A percentile compares a stretch with the other conserved stretches of the same genome.
These are phyloP conservation scores for Epichloe baconii DNA, from an alignment of 2,329 filamentous ascomycete species.

Conservation along the genomic window DNA sequence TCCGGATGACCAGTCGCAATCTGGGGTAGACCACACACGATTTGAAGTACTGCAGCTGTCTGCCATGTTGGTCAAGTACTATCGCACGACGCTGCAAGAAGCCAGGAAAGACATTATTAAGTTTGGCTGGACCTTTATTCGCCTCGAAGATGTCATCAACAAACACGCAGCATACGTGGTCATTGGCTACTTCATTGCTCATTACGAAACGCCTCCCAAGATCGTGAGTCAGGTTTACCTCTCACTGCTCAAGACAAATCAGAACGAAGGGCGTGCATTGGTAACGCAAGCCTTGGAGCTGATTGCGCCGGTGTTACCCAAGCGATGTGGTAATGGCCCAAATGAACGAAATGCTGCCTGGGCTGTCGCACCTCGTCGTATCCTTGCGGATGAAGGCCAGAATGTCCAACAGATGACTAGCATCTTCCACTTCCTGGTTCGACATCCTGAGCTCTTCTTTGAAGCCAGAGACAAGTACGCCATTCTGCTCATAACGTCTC, in stretches of 20 bases:
- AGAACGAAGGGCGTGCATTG: constrained; percentile 82
- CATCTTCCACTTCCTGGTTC: constrained; percentile 93
- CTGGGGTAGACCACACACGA: constrained; percentile 85
- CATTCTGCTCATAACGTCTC: constrained; percentile 72
- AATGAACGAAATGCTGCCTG: constrained; percentile 69
- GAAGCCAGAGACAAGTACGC: constrained; percentile 88
- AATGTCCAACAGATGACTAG: constrained; percentile 93
- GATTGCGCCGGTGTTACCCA: constrained; percentile 85
- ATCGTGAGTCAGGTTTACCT: constrained; percentile 94
- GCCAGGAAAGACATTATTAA: constrained; percentile 97
- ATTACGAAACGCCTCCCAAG: constrained; percentile 92
- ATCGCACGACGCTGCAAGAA: constrained; percentile 76
- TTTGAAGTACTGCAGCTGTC: constrained; percentile 95
- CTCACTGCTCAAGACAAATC: constrained; percentile 79
- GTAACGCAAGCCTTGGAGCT: constrained; percentile 92
- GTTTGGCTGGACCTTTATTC: constrained; percentile 97
- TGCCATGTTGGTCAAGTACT: constrained; percentile 89
- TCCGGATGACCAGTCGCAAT: constrained; percentile 69
- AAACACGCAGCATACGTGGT: constrained; percentile 97
- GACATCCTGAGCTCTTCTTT: constrained; percentile 87
- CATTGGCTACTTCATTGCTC: constrained; percentile 93
- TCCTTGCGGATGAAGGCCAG: constrained; percentile 84
- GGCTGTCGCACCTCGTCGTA: constrained; percentile 81
- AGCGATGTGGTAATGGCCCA: constrained; percentile 57
- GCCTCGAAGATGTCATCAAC: constrained; percentile 97